phyloP scores from a whole-genome alignment of 2,329 filamentous ascomycete species.

The Ophiocordyceps australis region DNA sequence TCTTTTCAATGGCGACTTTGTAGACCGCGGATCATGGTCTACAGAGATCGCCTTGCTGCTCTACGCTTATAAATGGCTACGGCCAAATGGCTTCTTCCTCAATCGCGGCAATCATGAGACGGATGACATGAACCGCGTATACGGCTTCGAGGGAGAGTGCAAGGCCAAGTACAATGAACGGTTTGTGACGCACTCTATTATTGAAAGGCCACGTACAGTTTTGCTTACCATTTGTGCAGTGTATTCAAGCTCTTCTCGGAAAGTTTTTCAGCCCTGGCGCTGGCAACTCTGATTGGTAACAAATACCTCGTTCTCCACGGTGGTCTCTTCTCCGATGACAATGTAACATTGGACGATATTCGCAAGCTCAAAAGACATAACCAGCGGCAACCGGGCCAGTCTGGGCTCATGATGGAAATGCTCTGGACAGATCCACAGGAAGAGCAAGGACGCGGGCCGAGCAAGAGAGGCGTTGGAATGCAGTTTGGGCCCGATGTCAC shows the following conservation, averaged over 20 bases:
- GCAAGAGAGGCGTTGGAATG: slow-evolving; percentile 89
- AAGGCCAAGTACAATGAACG: slow-evolving; percentile 94
- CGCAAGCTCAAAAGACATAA: slow-evolving; percentile 79
- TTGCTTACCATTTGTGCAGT: slow-evolving; percentile 16
- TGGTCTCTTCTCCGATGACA: slow-evolving; percentile 91
- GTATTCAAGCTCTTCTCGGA: slow-evolving; percentile 97
- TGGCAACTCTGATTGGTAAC: slow-evolving; percentile 79
- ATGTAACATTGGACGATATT: slow-evolving; percentile 80
- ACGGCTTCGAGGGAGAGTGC: slow-evolving; percentile 97
- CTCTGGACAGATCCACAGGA: slow-evolving; percentile 95
- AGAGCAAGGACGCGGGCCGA: slow-evolving; percentile 70
- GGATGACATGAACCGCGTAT: slow-evolving; percentile 97
- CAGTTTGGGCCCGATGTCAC: slow-evolving; percentile 96
- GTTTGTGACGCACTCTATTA: too few relatives aligned
- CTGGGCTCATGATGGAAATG: slow-evolving; percentile 99
- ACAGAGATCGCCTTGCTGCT: slow-evolving; percentile 88
- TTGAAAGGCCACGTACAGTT: too few relatives aligned
- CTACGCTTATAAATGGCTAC: slow-evolving; percentile 94
- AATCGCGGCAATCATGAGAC: slow-evolving; percentile 98
- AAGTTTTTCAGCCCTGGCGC: slow-evolving; percentile 82
- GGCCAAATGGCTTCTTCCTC: slow-evolving; percentile 75
- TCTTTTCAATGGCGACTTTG: slow-evolving; percentile 97
- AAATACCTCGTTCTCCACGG: slow-evolving; percentile 90
- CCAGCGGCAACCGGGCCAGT: slow-evolving; percentile 83
- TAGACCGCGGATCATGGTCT: slow-evolving; percentile 94